phyloP scores from a whole-genome alignment of 805 yeast species.

The Ogataea methanolica region DNA sequence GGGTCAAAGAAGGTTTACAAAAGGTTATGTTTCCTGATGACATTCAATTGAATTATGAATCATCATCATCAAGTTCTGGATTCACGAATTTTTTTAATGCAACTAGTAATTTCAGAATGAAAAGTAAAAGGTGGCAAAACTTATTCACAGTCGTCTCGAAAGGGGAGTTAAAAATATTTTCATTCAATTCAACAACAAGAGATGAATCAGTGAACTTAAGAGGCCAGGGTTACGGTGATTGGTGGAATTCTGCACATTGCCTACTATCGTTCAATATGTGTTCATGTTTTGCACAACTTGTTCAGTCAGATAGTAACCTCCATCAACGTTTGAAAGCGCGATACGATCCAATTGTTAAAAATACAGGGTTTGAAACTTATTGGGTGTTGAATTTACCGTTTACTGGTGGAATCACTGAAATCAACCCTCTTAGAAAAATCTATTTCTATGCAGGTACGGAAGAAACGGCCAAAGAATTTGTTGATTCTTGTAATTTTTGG shows the following conservation, averaged over 20 bases:
- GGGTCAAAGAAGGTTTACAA: slow-evolving; percentile 70
- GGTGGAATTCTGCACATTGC: slow-evolving; percentile 60
- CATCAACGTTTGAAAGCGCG: slow-evolving; percentile 11
- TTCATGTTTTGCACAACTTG: slow-evolving; percentile 45
- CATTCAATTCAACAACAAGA: slow-evolving; percentile 33
- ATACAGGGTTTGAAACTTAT: slow-evolving; percentile 33
- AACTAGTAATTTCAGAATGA: not conserved
- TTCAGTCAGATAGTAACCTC: slow-evolving; percentile 30
- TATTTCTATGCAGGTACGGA: slow-evolving; percentile 63
- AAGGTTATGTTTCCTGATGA: slow-evolving; percentile 25
- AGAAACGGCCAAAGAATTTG: slow-evolving; percentile 64
- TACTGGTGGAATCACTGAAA: slow-evolving; percentile 23
- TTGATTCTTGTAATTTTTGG: slow-evolving; percentile 85
- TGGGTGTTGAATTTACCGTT: slow-evolving; percentile 59
- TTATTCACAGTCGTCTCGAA: slow-evolving; percentile 64
- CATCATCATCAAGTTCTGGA: not conserved
- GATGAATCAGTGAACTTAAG: slow-evolving; percentile 5
- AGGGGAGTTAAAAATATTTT: slow-evolving; percentile 58
- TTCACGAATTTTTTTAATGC: not conserved
- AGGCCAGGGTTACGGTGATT: slow-evolving; percentile 50
- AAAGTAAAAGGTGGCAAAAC: slow-evolving; percentile 36
- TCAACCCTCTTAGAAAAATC: slow-evolving; percentile 33
- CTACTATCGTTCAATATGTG: slow-evolving; percentile 49
- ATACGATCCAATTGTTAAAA: slow-evolving; percentile 22
- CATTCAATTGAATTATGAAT: slow-evolving; percentile 7